Conservation (phyloP, 2,329 filamentous ascomycete genomes). For the Alternaria brassicae region DNA sequence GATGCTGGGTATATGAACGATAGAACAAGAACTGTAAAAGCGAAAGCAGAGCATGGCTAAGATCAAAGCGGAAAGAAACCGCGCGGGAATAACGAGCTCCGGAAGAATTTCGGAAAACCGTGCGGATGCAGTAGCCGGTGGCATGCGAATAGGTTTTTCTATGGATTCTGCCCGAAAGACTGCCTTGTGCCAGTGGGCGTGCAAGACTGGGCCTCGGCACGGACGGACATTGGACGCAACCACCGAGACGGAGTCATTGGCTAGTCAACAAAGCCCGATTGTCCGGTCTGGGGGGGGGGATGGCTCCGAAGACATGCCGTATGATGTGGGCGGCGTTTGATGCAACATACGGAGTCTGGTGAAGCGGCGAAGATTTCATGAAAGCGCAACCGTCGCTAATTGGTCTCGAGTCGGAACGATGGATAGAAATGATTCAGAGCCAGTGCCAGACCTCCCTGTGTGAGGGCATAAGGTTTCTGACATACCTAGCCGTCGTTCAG, state of each 20-base stretch:
- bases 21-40: background rate
- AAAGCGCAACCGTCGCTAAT: background rate
- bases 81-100: background rate
- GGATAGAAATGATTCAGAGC: background rate
- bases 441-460: background rate
- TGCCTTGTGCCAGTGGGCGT: background rate
- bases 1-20: conserved; percentile 3
- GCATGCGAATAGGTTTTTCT: background rate
- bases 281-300: background rate
- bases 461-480: background rate
- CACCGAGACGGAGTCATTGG: background rate
- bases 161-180: background rate
- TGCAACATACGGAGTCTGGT: background rate
- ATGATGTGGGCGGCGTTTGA: background rate
- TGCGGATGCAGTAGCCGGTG: background rate
- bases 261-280: background rate
- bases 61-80: background rate
- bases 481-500: conserved; percentile 21
- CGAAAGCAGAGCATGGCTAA: background rate
- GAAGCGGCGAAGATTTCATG: background rate
- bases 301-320: background rate
- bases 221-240: background rate
- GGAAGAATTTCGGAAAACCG: background rate
- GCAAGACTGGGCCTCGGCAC: conserved; percentile 1
- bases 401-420: background rate